Percentiles rank a stretch among this genome's conserved stretches.
Conservation (phyloP, 345 rosid species). For the Passiflora organensis region DNA sequence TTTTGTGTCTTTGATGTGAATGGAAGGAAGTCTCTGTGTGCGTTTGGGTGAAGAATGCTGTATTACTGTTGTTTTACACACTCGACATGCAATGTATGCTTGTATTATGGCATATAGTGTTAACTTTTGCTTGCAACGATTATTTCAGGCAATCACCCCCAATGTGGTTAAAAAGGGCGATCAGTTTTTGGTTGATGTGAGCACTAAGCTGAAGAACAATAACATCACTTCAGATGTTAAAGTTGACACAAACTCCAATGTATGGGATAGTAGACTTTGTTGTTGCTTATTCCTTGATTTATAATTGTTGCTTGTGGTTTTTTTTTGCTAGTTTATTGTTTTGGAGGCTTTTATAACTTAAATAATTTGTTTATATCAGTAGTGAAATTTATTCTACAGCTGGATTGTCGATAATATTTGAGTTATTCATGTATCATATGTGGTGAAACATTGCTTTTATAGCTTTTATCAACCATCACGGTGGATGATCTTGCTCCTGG, state of each 20-base stretch:
- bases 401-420: conserved; percentile 1
- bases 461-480: conserved; percentile 83
- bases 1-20: no score
- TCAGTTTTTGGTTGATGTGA: conserved; percentile 24
- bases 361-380: no score
- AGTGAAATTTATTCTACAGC: not conserved
- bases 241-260: conserved; percentile 48
- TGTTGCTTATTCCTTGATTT: not conserved
- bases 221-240: conserved; percentile 32
- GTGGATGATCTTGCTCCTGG: conserved; percentile 91
- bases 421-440: not conserved
- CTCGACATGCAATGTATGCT: not conserved
- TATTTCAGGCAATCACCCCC: conserved; percentile 33
- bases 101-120: no score
- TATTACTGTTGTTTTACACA: no score
- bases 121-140: no score
- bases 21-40: no score
- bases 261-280: conserved; percentile 24
- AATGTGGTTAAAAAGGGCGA: conserved; percentile 31
- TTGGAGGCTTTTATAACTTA: no score
- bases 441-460: conserved; percentile 11
- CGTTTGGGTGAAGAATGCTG: no score
- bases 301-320: not conserved
- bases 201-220: conserved; percentile 31
- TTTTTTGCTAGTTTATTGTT: not conserved